These are phyloP conservation scores for Tilletia horrida DNA, from an alignment of 1,284 basidiomycete genomes.

Conservation along the genomic window DNA sequence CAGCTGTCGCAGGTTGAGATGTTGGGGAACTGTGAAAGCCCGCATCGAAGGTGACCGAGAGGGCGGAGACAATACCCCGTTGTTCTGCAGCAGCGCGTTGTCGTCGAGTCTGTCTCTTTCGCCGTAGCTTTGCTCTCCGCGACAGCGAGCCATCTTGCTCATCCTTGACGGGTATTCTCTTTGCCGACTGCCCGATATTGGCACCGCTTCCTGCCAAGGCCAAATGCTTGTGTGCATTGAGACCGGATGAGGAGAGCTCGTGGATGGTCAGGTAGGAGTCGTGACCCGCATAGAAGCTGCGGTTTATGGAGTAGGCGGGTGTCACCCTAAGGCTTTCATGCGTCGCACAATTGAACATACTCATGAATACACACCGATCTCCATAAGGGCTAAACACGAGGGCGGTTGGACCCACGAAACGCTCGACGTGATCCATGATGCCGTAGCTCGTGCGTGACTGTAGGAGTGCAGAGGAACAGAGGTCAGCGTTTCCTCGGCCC, in stretches of 20 bases:
- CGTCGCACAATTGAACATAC: too few relatives aligned
- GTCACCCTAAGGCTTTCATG: too few relatives aligned
- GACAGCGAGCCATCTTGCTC: neutral
- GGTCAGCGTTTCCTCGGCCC: too few relatives aligned
- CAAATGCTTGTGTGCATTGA: slow-evolving; percentile 32
- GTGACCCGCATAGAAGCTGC: slow-evolving; percentile 35
- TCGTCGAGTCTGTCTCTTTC: neutral
- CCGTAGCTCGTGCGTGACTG: slow-evolving; percentile 34
- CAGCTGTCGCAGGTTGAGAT: neutral
- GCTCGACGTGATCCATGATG: slow-evolving; percentile 45
- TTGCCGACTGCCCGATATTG: slow-evolving; percentile 8
- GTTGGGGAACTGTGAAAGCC: neutral
- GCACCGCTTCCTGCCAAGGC: slow-evolving; percentile 23
- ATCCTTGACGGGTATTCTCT: neutral
- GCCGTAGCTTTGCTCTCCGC: neutral
- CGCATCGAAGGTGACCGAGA: slow-evolving; percentile 24
- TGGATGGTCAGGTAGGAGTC: slow-evolving; percentile 28
- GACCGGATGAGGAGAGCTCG: slow-evolving; percentile 34
- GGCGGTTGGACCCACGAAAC: slow-evolving; percentile 37
- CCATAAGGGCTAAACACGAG: slow-evolving; percentile 38
- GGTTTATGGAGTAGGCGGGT: too few relatives aligned
- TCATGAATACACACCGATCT: slow-evolving; percentile 22
- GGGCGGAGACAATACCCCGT: slow-evolving; percentile 29
- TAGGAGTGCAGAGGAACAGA: neutral
- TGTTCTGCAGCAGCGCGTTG: neutral